Percentiles rank a stretch among this genome's conserved stretches.
Evolutionary conservation across 2,329 filamentous ascomycete genomes (phyloP).

Genomic region (Tolypocladium guangdongense): DNA sequence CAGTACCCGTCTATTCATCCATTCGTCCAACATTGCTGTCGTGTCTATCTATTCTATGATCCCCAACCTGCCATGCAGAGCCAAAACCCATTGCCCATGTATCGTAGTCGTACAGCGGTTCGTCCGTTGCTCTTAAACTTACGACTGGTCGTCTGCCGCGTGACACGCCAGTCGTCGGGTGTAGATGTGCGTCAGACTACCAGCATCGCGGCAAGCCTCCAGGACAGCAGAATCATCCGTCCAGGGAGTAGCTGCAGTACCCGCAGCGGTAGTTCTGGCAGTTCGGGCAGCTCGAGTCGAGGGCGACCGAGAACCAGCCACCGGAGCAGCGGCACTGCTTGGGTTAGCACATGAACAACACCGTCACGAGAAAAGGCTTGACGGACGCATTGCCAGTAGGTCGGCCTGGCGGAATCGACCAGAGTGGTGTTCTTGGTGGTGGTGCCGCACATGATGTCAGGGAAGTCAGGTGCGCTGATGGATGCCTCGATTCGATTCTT

Average conservation of each 20-base stretch:
- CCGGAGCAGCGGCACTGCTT: conserved; percentile 8
- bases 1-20: background rate
- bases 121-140: conserved; percentile 1
- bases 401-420: background rate
- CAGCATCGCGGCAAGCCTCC: background rate
- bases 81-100: background rate
- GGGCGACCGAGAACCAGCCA: conserved; percentile 10
- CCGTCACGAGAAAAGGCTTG: no score
- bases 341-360: background rate
- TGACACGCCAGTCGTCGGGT: background rate
- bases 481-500: background rate
- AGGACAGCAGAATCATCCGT: background rate
- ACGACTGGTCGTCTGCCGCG: background rate
- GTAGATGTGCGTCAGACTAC: background rate
- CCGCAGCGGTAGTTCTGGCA: conserved; percentile 10
- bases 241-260: conserved; percentile 10
- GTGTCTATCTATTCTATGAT: background rate
- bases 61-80: background rate
- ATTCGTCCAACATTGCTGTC: conserved; percentile 2
- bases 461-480: background rate
- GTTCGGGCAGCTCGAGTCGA: conserved; percentile 9
- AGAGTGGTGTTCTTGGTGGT: background rate
- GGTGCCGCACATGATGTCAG: background rate
- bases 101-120: background rate
- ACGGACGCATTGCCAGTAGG: conserved; percentile 9